Evolutionary conservation across 192 early-diverging fungal species (phyloP).

Genomic region (Coemansia brasiliensis): DNA sequence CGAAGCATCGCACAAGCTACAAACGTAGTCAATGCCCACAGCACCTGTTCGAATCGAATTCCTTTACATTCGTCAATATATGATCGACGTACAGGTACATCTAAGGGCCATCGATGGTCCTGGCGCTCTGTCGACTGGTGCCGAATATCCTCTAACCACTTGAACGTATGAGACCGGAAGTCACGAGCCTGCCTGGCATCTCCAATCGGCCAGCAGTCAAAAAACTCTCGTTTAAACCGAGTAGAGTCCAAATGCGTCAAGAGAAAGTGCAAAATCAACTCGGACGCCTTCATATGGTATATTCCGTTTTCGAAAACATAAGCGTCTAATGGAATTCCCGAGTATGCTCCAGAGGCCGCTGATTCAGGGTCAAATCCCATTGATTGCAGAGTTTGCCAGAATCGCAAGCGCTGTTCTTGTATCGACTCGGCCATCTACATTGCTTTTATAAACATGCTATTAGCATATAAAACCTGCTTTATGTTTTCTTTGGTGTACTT

Average conservation of each 20-base stretch:
- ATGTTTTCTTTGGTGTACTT: not conserved
- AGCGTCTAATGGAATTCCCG: conserved; percentile 49
- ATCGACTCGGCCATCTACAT: not conserved
- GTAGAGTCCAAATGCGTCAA: conserved; percentile 43
- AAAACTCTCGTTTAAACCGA: conserved; percentile 44
- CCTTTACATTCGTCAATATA: conserved; percentile 54
- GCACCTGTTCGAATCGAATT: conserved; percentile 30
- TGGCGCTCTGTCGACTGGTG: conserved; percentile 27
- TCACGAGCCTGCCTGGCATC: conserved; percentile 58
- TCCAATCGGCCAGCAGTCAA: conserved; percentile 60
- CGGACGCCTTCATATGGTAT: conserved; percentile 59
- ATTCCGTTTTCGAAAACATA: conserved; percentile 58
- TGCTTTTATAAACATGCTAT: not conserved
- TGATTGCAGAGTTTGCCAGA: conserved; percentile 42
- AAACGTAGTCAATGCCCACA: conserved; percentile 30
- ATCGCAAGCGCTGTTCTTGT: conserved; percentile 22
- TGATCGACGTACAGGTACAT: conserved; percentile 47
- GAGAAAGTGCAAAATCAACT: conserved; percentile 60
- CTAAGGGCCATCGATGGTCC: conserved; percentile 26
- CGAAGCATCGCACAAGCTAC: conserved; percentile 13
- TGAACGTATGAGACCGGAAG: conserved; percentile 59
- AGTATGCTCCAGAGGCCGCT: conserved; percentile 43
- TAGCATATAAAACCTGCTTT: not conserved
- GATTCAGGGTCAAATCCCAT: conserved; percentile 40
- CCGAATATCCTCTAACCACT: conserved; percentile 62